Evolutionary conservation across 306 rosid genomes (phyloP), one percentile per base, ranked within the genome.

Genomic region (Boehmeria nivea): DNA sequence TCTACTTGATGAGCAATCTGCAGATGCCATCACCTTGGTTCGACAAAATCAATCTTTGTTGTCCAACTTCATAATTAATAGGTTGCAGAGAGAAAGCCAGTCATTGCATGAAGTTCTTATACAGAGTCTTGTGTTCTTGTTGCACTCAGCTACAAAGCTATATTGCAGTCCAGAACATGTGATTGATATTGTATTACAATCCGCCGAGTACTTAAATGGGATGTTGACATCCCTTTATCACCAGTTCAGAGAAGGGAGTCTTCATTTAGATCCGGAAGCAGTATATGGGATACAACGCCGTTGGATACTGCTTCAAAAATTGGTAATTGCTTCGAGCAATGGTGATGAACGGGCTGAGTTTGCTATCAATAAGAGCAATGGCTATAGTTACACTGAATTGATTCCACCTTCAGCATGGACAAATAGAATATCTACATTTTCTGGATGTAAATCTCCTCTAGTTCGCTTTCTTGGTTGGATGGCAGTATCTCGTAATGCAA

Each of bases 381-480:
- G 76, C 76, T 57, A 70, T 55, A 76, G 65, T 13, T 77, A 64
- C 61, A 86, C 89, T 71, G 86, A 86, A 59, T 63, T 89, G 69
- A 76, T 86, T 79, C 95, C 94, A 43, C 75, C 94, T 67, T 89
- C 95, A 38, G 85, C 97, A 54, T 86, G 97, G 97, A 83, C 78
- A 78, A 78, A 73, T 59, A 81, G 76, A 66, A 81, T 89, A 43
- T 67, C 82, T 69, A 67, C 70, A 38, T 89, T 83, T 77, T 86
- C 94, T 57, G 27, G 81, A 49, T 77, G 73, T 53, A 45, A 58
- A 45, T 77, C 68, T 50, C 95, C 97, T 67, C 71, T 89, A 78
- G 95, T 82, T 70, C 87, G 95, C 44, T 89, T 83, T 69, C 79
- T 89, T 65, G 95, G 97, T 59, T 89, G 97, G 97, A 89, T 89